Evolutionary conservation across 2,329 filamentous ascomycete genomes (phyloP).

Genomic region (Chrysosporium keratinophilum): DNA sequence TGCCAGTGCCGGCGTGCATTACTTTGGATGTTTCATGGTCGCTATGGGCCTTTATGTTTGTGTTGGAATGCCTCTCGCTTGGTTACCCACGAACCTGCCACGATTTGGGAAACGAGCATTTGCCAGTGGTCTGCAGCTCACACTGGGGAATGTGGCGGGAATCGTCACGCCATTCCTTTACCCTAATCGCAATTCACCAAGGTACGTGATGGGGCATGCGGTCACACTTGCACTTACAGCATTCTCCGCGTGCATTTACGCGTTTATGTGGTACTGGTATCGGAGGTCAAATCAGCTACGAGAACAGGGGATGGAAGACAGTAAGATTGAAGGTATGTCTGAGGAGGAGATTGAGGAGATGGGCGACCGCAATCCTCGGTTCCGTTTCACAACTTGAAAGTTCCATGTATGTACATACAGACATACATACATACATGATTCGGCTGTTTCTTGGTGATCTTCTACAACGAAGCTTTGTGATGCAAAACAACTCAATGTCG

Average conservation of each 20-base stretch:
- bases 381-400: constrained; percentile 30
- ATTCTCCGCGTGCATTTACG: constrained; percentile 45
- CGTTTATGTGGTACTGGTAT: constrained; percentile 47
- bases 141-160: constrained; percentile 58
- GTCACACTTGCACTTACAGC: constrained; percentile 50
- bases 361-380: constrained; percentile 35
- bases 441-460: not conserved
- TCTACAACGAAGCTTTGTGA: too few relatives aligned
- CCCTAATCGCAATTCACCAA: constrained; percentile 40
- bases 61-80: constrained; percentile 47
- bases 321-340: constrained; percentile 30
- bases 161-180: constrained; percentile 60
- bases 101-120: constrained; percentile 67
- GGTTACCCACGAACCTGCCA: constrained; percentile 57
- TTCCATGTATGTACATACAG: not conserved
- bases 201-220: constrained; percentile 53
- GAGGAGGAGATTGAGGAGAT: constrained; percentile 37
- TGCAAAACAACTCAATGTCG: too few relatives aligned
- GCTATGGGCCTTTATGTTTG: constrained; percentile 59
- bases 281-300: constrained; percentile 38
- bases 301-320: constrained; percentile 29
- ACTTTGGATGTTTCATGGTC: constrained; percentile 67
- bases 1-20: constrained; percentile 52
- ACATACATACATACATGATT: too few relatives aligned
- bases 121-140: constrained; percentile 60